Evolutionary conservation across 345 rosid genomes (phyloP), one percentile per base, ranked within the genome.

Genomic region (Dipteronia dyeriana): DNA sequence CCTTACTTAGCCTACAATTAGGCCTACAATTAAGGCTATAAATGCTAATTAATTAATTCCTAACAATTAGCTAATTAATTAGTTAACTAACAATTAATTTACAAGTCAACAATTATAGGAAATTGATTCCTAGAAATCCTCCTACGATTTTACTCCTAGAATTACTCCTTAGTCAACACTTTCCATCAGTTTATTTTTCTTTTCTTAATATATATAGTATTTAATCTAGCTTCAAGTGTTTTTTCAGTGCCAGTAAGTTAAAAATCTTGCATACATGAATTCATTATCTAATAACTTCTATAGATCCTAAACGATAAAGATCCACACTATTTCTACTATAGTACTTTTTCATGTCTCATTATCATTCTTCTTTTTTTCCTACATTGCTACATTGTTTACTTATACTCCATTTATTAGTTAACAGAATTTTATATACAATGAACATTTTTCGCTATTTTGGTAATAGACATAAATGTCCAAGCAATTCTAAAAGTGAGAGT

Each of bases 351-450:
- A 53, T 17, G n/a, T 53, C 57, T 53, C 12, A 59, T 57, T 17
- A 59, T 17, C 68, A 65, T 65, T 34, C 41, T 26, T 63, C 29
- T 65, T 65, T 65, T 65, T 65, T 34, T 34, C 41, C 20, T 59
- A 59, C n/a, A 22, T 59, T 59, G 23, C 12, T 59, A 19, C 63
- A 59, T 19, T 59, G 63, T 59, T n/a, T 7, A 59, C 63, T 59
- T 59, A 19, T 59, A 7, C 63, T 53, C n/a, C 57, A 16, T 53
- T 53, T 20, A 53, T 53, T 53, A 16, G n/a, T 4, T 53, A 14
- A 16, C 8, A 53, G 57, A 12, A 4, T 53, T 53, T 53, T 53
- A 45, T 45, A 45, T 45, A 45, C 3, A 45, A 10, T 45, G 49
- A 45, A 45, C 49, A 4, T 53, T 53, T 53, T 53, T 17, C 20